phyloP scores from a whole-genome alignment of 352 stramenopile genomes.

The Globisporangium paroecandrum region DNA sequence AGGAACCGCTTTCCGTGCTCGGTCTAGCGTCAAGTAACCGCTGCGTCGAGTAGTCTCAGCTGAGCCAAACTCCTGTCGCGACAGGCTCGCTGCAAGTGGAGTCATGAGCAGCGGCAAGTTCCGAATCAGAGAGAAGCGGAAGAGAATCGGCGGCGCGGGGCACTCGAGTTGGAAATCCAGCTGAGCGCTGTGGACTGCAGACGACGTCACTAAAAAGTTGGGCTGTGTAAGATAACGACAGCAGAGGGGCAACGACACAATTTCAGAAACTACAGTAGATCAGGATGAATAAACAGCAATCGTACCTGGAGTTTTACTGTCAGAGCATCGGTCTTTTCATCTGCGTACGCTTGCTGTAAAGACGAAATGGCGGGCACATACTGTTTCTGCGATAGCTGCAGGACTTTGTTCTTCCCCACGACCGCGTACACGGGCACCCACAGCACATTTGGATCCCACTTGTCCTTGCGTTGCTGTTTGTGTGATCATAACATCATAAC shows the following conservation, averaged over 20 bases:
- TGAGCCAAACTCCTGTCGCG: conserved; percentile 49
- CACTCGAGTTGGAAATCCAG: conserved; percentile 51
- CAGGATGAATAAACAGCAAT: background rate
- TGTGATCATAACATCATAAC: background rate
- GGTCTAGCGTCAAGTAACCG: conserved; percentile 71
- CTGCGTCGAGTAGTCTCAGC: conserved; percentile 28
- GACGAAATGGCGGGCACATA: conserved; percentile 31
- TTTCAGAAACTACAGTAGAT: too few relatives aligned
- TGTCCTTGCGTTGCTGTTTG: conserved; percentile 16
- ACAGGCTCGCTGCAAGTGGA: conserved; percentile 55
- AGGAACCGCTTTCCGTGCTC: conserved; percentile 70
- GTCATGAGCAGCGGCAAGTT: conserved; percentile 79
- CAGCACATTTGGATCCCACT: conserved; percentile 17
- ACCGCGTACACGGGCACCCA: conserved; percentile 36
- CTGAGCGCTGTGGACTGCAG: conserved; percentile 31
- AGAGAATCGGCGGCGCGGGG: conserved; percentile 28
- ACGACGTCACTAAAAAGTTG: conserved; percentile 35
- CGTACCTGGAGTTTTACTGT: conserved; percentile 32
- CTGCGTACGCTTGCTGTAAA: conserved; percentile 29
- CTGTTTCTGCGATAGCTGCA: conserved; percentile 22
- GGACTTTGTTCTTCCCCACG: conserved; percentile 3
- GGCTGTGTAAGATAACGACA: background rate
- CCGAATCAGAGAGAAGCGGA: conserved; percentile 58
- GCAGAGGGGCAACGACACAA: too few relatives aligned
- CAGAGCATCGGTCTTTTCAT: conserved; percentile 35